These are phyloP conservation scores for Trichoderma lentiforme DNA, from an alignment of 2,329 filamentous ascomycete genomes.

Conservation along the genomic window DNA sequence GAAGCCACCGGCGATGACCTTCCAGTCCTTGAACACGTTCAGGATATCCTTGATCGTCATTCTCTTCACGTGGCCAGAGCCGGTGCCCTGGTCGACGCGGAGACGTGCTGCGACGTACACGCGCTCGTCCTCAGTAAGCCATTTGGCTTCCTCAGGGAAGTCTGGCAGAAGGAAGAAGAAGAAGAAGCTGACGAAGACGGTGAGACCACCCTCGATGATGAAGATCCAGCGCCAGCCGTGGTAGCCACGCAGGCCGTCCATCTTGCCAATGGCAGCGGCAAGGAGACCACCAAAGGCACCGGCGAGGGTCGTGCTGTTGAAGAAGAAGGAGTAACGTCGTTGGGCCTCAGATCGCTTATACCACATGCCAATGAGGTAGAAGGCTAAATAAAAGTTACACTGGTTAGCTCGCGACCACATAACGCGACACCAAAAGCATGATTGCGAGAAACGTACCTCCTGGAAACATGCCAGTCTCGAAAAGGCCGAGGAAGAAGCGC, in stretches of 20 bases:
- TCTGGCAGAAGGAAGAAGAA: slow-evolving; percentile 69
- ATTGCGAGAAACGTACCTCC: slow-evolving; percentile 30
- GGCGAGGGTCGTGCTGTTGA: slow-evolving; percentile 74
- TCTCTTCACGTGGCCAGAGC: slow-evolving; percentile 59
- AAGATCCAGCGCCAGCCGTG: slow-evolving; percentile 79
- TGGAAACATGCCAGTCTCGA: slow-evolving; percentile 70
- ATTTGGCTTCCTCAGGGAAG: slow-evolving; percentile 72
- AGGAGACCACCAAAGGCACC: slow-evolving; percentile 84
- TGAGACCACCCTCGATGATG: slow-evolving; percentile 69
- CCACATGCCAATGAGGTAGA: slow-evolving; percentile 82
- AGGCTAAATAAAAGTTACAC: slow-evolving; percentile 32
- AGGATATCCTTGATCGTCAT: slow-evolving; percentile 58
- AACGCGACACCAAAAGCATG: background rate
- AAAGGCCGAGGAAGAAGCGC: slow-evolving; percentile 80
- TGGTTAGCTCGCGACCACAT: background rate
- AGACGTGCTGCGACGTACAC: slow-evolving; percentile 64
- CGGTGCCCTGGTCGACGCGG: slow-evolving; percentile 61
- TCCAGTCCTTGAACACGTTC: slow-evolving; percentile 68
- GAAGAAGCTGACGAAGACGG: slow-evolving; percentile 56
- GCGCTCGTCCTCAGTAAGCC: slow-evolving; percentile 68
- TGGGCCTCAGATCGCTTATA: slow-evolving; percentile 86
- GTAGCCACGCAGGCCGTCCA: slow-evolving; percentile 69
- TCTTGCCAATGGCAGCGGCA: slow-evolving; percentile 83
- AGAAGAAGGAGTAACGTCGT: slow-evolving; percentile 91
- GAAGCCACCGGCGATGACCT: slow-evolving; percentile 69